These are phyloP conservation scores for Quercus variabilis DNA, from an alignment of 306 rosid species.

Conservation along the genomic window DNA sequence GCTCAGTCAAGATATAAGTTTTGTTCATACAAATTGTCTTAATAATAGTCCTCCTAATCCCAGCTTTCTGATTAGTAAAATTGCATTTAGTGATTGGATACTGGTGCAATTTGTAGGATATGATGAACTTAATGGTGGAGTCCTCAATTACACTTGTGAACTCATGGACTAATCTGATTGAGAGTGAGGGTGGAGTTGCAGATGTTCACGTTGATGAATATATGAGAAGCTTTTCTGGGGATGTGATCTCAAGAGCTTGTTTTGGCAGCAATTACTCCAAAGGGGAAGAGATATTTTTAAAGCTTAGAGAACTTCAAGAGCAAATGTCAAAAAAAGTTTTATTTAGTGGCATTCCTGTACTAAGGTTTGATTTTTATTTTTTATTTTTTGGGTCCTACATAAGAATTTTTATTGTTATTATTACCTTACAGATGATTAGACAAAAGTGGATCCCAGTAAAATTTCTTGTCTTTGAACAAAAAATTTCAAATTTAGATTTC, in stretches of 20 bases:
- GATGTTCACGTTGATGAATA: conserved; percentile 21
- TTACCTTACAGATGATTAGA: too few relatives aligned
- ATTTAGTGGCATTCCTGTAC: conserved; percentile 1
- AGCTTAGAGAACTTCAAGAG: conserved; percentile 14
- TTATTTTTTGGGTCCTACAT: too few relatives aligned
- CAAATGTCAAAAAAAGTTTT: not conserved
- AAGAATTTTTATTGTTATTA: too few relatives aligned
- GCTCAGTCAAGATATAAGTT: too few relatives aligned
- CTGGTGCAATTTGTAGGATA: not conserved
- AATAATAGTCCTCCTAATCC: too few relatives aligned
- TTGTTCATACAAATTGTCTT: too few relatives aligned
- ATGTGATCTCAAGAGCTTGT: conserved; percentile 36
- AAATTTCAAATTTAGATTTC: too few relatives aligned
- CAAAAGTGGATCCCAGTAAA: too few relatives aligned
- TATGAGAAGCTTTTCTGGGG: conserved; percentile 21
- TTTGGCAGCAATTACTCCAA: not conserved
- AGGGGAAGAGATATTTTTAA: conserved; percentile 13
- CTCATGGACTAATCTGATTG: conserved; percentile 8
- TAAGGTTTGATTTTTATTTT: not conserved
- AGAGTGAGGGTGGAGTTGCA: conserved; percentile 9
- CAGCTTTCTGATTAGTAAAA: too few relatives aligned
- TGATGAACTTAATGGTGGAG: conserved; percentile 19
- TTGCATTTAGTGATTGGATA: not conserved
- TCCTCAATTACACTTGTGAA: conserved; percentile 12
- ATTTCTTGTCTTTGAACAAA: too few relatives aligned